Evolutionary conservation across 352 stramenopile genomes (phyloP).

Genomic region (Stramenopiles sp.): DNA sequence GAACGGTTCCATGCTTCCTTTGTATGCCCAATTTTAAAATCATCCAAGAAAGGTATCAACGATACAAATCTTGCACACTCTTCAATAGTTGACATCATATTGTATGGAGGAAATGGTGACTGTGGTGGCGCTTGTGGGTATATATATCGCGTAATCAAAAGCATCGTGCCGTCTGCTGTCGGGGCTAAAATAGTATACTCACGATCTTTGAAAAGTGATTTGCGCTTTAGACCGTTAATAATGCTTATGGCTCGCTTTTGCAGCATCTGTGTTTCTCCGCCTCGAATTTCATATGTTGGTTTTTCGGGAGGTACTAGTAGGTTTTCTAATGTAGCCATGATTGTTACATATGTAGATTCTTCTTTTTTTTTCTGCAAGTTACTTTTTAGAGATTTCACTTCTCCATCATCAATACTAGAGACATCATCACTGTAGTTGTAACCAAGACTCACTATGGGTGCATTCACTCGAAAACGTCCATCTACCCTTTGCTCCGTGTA

Average conservation of each 20-base stretch:
- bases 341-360: constrained; percentile 42
- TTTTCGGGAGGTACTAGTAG: constrained; percentile 36
- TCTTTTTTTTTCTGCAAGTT: constrained; percentile 32
- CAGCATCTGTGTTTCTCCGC: constrained; percentile 21
- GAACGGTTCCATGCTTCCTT: constrained; percentile 63
- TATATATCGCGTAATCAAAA: constrained; percentile 35
- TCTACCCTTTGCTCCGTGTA: constrained; percentile 53
- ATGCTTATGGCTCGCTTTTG: constrained; percentile 43
- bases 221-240: constrained; percentile 41
- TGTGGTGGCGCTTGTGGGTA: constrained; percentile 41
- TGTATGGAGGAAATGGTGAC: neutral
- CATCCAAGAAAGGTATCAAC: constrained; percentile 65
- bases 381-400: constrained; percentile 18
- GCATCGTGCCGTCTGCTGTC: constrained; percentile 3
- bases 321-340: constrained; percentile 64
- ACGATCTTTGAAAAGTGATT: constrained; percentile 36
- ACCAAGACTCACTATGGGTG: constrained; percentile 53
- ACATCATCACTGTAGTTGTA: constrained; percentile 34
- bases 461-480: constrained; percentile 47
- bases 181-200: constrained; percentile 13
- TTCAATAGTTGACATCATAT: constrained; percentile 15
- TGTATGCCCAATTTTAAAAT: constrained; percentile 59
- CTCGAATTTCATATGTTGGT: neutral
- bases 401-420: constrained; percentile 14
- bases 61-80: constrained; percentile 59